Conservation (phyloP, 2,329 filamentous ascomycete species). For the Geosmithia flava region DNA sequence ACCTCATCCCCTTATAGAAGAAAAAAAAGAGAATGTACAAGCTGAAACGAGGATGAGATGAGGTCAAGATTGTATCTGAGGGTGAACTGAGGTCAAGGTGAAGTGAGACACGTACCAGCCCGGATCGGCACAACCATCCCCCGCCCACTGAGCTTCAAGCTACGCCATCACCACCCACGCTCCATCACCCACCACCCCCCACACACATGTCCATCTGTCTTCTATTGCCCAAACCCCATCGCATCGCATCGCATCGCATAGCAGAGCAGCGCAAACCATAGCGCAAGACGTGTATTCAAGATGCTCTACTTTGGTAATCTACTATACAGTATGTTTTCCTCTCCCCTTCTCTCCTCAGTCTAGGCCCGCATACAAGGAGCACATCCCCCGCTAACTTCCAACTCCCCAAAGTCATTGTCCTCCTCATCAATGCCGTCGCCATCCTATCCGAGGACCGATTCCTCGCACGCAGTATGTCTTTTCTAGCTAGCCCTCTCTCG, state of each 20-base stretch:
- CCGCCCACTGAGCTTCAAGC: constrained; percentile 6
- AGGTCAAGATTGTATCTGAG: no score
- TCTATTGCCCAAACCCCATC: not conserved
- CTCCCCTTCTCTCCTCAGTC: not conserved
- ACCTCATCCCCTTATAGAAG: no score
- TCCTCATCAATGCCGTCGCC: constrained; percentile 87
- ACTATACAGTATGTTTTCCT: constrained; percentile 40
- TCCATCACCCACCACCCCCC: not conserved
- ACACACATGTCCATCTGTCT: not conserved
- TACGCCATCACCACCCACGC: not conserved
- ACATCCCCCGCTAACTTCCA: no score
- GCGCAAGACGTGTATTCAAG: not conserved
- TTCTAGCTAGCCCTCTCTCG: not conserved
- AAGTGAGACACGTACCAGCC: not conserved
- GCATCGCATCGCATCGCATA: constrained; percentile 3
- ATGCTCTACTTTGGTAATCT: constrained; percentile 65
- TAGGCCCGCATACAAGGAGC: no score
- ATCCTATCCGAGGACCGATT: constrained; percentile 93
- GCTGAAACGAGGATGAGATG: no score
- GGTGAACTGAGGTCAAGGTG: no score
- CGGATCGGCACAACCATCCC: constrained; percentile 20
- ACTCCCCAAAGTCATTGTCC: constrained; percentile 48
- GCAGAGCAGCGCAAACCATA: not conserved
- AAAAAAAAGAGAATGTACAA: no score
- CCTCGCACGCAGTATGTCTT: constrained; percentile 52